phyloP scores from a whole-genome alignment of 2,329 filamentous ascomycete genomes.

The Mycosphaerelloides madeirae region DNA sequence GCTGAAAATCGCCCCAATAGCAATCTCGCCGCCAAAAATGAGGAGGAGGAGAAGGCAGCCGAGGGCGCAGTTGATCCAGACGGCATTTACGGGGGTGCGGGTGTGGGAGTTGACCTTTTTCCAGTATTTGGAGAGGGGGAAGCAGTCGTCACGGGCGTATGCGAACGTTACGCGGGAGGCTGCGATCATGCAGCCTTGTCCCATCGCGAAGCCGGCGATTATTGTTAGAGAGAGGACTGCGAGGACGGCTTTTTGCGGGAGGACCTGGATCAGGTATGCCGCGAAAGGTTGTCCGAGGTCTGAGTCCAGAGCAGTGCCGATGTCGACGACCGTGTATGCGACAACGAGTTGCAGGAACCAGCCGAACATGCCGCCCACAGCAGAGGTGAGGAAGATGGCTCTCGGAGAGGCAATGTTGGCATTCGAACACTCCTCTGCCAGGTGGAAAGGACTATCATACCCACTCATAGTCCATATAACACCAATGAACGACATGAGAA shows the following conservation, averaged over 20 bases:
- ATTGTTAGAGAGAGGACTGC: constrained; percentile 63
- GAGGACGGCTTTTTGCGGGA: constrained; percentile 57
- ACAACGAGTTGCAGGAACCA: constrained; percentile 72
- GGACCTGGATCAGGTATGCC: constrained; percentile 62
- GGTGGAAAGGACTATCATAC: constrained; percentile 4
- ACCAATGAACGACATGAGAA: constrained; percentile 67
- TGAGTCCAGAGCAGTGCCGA: constrained; percentile 54
- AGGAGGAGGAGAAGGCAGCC: constrained; percentile 59
- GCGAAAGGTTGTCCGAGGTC: constrained; percentile 66
- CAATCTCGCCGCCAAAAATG: constrained; percentile 59
- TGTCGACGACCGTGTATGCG: constrained; percentile 65
- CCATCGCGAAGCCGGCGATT: constrained; percentile 66
- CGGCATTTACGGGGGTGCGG: constrained; percentile 64
- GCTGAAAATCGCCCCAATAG: constrained; percentile 64
- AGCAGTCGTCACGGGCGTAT: constrained; percentile 68
- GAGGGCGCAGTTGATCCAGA: constrained; percentile 60
- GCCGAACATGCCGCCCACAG: constrained; percentile 61
- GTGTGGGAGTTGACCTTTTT: constrained; percentile 58
- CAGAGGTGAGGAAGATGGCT: constrained; percentile 66
- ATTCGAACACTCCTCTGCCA: constrained; percentile 65
- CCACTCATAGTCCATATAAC: constrained; percentile 62
- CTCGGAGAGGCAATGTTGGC: constrained; percentile 65
- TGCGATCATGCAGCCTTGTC: constrained; percentile 67
- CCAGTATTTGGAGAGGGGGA: constrained; percentile 57
- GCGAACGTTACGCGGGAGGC: constrained; percentile 43